Percentiles rank a stretch among this genome's conserved stretches.
Evolutionary conservation across 805 yeast genomes (phyloP).

Genomic region (Saccharomycopsis microspora): DNA sequence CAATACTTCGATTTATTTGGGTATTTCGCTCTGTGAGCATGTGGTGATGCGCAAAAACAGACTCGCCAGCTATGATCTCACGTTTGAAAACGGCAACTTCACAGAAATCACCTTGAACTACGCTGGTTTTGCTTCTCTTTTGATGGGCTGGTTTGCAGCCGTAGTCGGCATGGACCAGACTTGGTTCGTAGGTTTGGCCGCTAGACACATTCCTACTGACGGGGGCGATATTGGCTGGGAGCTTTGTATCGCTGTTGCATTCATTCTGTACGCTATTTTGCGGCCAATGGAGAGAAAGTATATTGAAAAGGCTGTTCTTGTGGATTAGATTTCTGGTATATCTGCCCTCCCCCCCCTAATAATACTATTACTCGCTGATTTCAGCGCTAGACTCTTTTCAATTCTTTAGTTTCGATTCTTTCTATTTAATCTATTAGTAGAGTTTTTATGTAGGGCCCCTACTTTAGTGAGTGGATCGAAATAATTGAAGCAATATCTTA

Average conservation of each 20-base stretch:
- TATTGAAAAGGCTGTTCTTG: conserved; percentile 22
- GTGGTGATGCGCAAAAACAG: conserved; percentile 56
- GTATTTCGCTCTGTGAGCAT: conserved; percentile 73
- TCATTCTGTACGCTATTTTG: conserved; percentile 42
- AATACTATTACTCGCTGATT: no score
- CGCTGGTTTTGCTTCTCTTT: conserved; percentile 70
- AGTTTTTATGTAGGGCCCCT: no score
- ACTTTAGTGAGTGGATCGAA: no score
- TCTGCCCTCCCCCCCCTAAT: not conserved
- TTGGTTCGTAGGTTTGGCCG: conserved; percentile 73
- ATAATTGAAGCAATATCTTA: no score
- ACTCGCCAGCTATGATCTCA: conserved; percentile 47
- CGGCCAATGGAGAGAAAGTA: conserved; percentile 63
- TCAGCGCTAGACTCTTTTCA: no score
- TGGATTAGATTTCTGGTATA: not conserved
- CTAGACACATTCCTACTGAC: conserved; percentile 40
- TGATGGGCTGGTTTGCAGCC: conserved; percentile 76
- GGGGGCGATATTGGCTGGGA: conserved; percentile 90
- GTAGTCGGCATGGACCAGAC: conserved; percentile 81
- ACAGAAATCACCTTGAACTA: conserved; percentile 52
- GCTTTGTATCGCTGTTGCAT: conserved; percentile 56
- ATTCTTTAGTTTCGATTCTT: no score
- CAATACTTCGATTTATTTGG: conserved; percentile 78
- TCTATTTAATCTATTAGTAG: no score
- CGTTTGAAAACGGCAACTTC: conserved; percentile 32